Evolutionary conservation across 2,329 filamentous ascomycete species (phyloP).

Genomic region (Drechslera avenae): DNA sequence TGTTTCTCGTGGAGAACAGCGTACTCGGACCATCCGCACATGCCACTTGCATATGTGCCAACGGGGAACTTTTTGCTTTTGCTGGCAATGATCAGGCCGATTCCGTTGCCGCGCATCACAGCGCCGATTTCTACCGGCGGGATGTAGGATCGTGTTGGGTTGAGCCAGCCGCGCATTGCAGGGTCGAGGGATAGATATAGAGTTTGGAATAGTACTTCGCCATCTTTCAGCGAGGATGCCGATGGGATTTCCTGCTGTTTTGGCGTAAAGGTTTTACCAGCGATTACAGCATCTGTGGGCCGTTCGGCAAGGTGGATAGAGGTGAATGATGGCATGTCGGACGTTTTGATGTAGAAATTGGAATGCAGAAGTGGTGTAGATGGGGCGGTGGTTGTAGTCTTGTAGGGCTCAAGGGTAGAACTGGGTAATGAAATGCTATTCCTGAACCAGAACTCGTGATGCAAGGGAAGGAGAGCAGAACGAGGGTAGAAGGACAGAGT

Average conservation of each 20-base stretch:
- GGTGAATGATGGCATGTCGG: slow-evolving; percentile 49
- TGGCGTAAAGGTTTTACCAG: slow-evolving; percentile 67
- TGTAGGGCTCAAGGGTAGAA: too few relatives aligned
- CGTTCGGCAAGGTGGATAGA: slow-evolving; percentile 67
- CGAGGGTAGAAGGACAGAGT: not conserved
- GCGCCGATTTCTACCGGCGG: slow-evolving; percentile 71
- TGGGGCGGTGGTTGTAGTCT: too few relatives aligned
- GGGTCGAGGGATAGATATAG: slow-evolving; percentile 74
- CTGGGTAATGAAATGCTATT: not conserved
- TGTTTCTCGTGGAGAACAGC: slow-evolving; percentile 62
- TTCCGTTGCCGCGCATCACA: slow-evolving; percentile 68
- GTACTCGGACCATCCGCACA: slow-evolving; percentile 69
- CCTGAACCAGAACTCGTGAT: not conserved
- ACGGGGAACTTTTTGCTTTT: slow-evolving; percentile 60
- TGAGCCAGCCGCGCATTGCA: slow-evolving; percentile 77
- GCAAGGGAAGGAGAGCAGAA: not conserved
- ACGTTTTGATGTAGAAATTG: not conserved
- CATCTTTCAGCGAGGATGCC: slow-evolving; percentile 62
- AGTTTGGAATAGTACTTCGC: slow-evolving; percentile 64
- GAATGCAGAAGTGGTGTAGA: not conserved
- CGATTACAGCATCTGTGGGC: slow-evolving; percentile 64
- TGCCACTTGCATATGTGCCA: slow-evolving; percentile 63
- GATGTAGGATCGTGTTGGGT: slow-evolving; percentile 63
- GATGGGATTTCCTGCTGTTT: slow-evolving; percentile 56
- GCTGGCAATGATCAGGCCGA: slow-evolving; percentile 66